Conservation (phyloP, 2,329 filamentous ascomycete species). For the Aspergillus ochraceoroseus region DNA sequence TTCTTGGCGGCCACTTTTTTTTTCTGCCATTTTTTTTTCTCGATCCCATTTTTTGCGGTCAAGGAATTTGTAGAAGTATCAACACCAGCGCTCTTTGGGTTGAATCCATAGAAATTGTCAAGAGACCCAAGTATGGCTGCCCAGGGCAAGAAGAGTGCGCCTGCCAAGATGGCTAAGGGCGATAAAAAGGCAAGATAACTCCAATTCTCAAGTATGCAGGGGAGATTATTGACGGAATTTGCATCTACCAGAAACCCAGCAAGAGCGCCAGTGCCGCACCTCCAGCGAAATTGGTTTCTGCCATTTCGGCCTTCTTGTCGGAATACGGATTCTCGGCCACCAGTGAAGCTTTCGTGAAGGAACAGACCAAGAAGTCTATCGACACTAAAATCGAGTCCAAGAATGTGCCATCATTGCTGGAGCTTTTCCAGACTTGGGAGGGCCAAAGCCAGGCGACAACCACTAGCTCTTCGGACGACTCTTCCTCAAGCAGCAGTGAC, state of each 20-base stretch:
- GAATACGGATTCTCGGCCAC: slow-evolving; percentile 61
- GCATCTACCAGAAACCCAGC: slow-evolving; percentile 10
- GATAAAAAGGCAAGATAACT: slow-evolving; percentile 23
- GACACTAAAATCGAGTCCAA: slow-evolving; percentile 22
- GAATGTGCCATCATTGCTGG: slow-evolving; percentile 38
- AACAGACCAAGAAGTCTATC: slow-evolving; percentile 44
- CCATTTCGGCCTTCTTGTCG: slow-evolving; percentile 63
- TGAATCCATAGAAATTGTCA: neutral
- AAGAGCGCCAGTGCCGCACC: slow-evolving; percentile 35
- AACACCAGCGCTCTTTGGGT: neutral
- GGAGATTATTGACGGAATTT: slow-evolving; percentile 10
- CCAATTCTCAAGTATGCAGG: neutral
- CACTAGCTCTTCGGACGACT: slow-evolving; percentile 17
- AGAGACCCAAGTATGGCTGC: slow-evolving; percentile 26
- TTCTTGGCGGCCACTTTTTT: slow-evolving; percentile 15
- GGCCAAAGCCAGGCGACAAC: slow-evolving; percentile 18
- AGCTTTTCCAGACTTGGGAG: slow-evolving; percentile 37
- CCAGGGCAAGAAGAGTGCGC: slow-evolving; percentile 22
- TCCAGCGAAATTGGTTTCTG: slow-evolving; percentile 59
- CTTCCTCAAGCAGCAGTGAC: slow-evolving; percentile 16
- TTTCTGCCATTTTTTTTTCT: slow-evolving; percentile 25
- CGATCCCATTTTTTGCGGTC: slow-evolving; percentile 20
- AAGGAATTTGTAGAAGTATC: slow-evolving; percentile 3
- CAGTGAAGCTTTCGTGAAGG: slow-evolving; percentile 58
- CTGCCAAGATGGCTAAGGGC: slow-evolving; percentile 23